phyloP scores from a whole-genome alignment of 768 basidiomycete genomes.

The Lenzites betulinus region DNA sequence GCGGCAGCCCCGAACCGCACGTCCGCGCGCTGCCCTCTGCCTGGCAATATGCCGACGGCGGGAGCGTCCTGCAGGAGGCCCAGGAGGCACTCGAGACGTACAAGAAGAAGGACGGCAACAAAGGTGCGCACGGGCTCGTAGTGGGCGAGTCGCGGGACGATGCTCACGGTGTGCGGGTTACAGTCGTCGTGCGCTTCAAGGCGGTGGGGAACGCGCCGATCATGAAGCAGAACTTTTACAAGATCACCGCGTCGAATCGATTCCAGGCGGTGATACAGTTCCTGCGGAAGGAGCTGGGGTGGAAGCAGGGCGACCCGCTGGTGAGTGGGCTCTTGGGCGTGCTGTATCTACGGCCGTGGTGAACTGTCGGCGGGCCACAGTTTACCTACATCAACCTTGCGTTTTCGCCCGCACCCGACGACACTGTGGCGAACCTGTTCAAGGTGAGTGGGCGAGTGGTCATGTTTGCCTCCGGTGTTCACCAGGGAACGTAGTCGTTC shows the following conservation, averaged over 20 bases:
- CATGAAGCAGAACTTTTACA: constrained; percentile 99
- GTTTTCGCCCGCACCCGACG: constrained; percentile 77
- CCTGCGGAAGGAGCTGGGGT: constrained; percentile 83
- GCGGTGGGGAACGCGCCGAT: constrained; percentile 97
- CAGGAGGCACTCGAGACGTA: constrained; percentile 80
- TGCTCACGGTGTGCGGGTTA: background rate
- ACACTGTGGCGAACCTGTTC: constrained; percentile 70
- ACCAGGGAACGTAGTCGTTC: constrained; percentile 46
- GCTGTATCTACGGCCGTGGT: background rate
- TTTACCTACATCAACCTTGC: constrained; percentile 81
- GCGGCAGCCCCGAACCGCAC: constrained; percentile 27
- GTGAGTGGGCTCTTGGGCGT: constrained; percentile 48
- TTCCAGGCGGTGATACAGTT: constrained; percentile 97
- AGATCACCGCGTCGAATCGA: constrained; percentile 90
- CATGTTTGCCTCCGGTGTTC: background rate
- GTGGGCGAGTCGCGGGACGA: background rate
- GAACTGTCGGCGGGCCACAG: constrained; percentile 33
- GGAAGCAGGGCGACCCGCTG: constrained; percentile 84
- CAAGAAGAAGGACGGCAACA: constrained; percentile 81
- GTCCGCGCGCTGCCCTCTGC: constrained; percentile 28
- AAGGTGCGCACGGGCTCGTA: constrained; percentile 49
- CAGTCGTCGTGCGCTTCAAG: constrained; percentile 96
- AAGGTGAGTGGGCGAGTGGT: constrained; percentile 43
- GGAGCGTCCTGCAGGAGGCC: constrained; percentile 44
- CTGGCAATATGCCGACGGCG: constrained; percentile 31